Base-by-base conservation (phyloP, 163 green algal species). In the Scenedesmus sp. region DNA sequence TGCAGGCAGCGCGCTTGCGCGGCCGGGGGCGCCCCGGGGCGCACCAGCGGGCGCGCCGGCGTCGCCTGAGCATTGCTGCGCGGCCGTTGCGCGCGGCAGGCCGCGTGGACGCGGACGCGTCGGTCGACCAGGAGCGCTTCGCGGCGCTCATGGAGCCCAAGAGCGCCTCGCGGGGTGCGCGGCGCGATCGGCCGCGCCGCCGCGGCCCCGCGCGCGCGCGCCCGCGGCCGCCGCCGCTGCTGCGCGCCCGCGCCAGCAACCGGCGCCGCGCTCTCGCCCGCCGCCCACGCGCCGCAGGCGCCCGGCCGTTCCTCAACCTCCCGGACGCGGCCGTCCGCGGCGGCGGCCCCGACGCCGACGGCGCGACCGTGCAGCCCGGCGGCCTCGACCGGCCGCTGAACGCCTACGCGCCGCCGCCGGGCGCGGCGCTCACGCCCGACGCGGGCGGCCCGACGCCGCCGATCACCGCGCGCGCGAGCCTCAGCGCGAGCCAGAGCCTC, bases 301-400 rank as follows among this genome's bases (percentile, higher is more conserved):
- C 31, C 1, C 31, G 66, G 29, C 31, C 66, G 42, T 75, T 64
- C 48, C 53, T 75, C 4, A 74, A 28, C 64, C 64, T 74, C 28
- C 36, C 48, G 20, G 66, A 75, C 20, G 53, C 66, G 31, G 66
- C n/a, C n/a, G n/a, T n/a, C n/a, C n/a, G n/a, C n/a, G n/a, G n/a
- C n/a, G n/a, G n/a, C n/a, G n/a, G n/a, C n/a, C n/a, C n/a, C n/a
- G n/a, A n/a, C n/a, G n/a, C n/a, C n/a, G n/a, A n/a, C n/a, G n/a
- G n/a, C n/a, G n/a, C n/a, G n/a, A n/a, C n/a, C n/a, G n/a, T n/a
- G n/a, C n/a, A n/a, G n/a, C n/a, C n/a, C n/a, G n/a, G n/a, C n/a
- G n/a, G n/a, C 10, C 44, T 66, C 44, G 58, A 66, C 22, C 22
- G 58, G 6, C 14, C 44, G n/a, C 28, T 74, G 26, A 51, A 26